Conservation (phyloP, 2,329 filamentous ascomycete species). For the Fusarium annulatum region DNA sequence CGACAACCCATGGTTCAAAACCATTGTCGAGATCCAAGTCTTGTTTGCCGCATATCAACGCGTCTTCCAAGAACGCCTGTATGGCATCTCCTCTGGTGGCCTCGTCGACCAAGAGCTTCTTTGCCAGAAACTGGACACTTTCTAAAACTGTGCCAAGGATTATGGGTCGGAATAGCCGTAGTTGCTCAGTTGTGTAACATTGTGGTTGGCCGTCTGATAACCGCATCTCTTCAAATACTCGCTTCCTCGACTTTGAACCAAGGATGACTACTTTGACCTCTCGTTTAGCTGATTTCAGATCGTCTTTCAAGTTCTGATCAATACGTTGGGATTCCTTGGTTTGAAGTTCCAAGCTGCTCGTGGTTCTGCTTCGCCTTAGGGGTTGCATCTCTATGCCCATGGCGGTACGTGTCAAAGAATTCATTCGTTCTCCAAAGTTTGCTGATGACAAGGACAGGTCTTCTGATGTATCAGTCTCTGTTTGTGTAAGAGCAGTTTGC, state of each 20-base stretch:
- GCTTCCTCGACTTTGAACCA: background rate
- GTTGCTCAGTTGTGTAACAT: background rate
- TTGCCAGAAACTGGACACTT: background rate
- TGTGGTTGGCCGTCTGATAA: rapidly evolving
- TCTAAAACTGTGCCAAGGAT: background rate
- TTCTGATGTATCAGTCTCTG: background rate
- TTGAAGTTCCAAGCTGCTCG: background rate
- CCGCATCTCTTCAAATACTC: background rate
- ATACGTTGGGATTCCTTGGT: background rate
- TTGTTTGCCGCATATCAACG: background rate
- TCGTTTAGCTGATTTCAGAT: rapidly evolving
- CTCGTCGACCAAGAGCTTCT: background rate
- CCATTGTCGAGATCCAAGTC: background rate
- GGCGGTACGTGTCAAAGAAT: too few relatives aligned
- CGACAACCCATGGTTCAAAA: rapidly evolving
- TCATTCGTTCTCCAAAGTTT: rapidly evolving
- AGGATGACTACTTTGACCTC: background rate
- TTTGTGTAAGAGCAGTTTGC: rapidly evolving
- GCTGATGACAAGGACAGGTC: rapidly evolving
- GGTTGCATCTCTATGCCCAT: background rate
- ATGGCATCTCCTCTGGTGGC: rapidly evolving
- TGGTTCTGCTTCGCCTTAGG: background rate
- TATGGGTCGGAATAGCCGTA: background rate
- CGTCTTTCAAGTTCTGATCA: background rate
- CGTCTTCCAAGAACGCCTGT: rapidly evolving